A percentile compares a stretch with the other conserved stretches of the same genome.
These are phyloP conservation scores for Acacia confusa DNA, from an alignment of 306 rosid species.

Conservation along the genomic window DNA sequence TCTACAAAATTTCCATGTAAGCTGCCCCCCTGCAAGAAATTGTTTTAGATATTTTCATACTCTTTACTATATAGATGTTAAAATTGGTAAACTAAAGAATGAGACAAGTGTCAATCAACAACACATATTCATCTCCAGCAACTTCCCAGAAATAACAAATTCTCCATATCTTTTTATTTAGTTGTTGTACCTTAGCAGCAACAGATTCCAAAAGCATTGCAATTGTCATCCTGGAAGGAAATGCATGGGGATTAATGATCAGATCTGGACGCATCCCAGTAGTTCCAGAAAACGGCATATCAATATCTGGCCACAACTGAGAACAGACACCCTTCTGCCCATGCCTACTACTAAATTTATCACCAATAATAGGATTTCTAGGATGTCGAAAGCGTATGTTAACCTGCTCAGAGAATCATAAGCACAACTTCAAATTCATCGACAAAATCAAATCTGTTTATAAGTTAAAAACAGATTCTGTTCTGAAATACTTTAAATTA, in stretches of 20 bases:
- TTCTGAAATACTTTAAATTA: not conserved
- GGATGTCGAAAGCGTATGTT: slow-evolving; percentile 92
- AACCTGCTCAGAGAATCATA: slow-evolving; percentile 52
- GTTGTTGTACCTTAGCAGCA: slow-evolving; percentile 81
- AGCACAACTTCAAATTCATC: slow-evolving; percentile 1
- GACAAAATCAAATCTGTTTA: not conserved
- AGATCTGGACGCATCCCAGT: slow-evolving; percentile 99
- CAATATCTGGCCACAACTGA: slow-evolving; percentile 96
- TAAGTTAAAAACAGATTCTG: not conserved
- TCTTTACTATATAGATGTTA: not conserved
- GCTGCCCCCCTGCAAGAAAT: slow-evolving; percentile 74
- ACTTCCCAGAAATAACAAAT: not conserved
- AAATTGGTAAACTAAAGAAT: slow-evolving; percentile 1
- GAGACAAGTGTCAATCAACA: slow-evolving; percentile 3
- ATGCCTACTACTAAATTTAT: slow-evolving; percentile 98
- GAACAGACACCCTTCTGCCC: slow-evolving; percentile 99
- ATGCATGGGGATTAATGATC: slow-evolving; percentile 97
- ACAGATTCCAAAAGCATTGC: slow-evolving; percentile 98
- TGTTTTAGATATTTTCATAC: not conserved
- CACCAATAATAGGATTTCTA: slow-evolving; percentile 90
- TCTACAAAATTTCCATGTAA: slow-evolving; percentile 72
- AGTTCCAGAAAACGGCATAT: slow-evolving; percentile 95
- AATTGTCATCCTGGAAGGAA: slow-evolving; percentile 99
- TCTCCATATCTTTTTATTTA: not conserved
- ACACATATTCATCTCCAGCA: not conserved